phyloP scores from a whole-genome alignment of 1,284 basidiomycete genomes.

The Cutaneotrichosporon daszewskae region DNA sequence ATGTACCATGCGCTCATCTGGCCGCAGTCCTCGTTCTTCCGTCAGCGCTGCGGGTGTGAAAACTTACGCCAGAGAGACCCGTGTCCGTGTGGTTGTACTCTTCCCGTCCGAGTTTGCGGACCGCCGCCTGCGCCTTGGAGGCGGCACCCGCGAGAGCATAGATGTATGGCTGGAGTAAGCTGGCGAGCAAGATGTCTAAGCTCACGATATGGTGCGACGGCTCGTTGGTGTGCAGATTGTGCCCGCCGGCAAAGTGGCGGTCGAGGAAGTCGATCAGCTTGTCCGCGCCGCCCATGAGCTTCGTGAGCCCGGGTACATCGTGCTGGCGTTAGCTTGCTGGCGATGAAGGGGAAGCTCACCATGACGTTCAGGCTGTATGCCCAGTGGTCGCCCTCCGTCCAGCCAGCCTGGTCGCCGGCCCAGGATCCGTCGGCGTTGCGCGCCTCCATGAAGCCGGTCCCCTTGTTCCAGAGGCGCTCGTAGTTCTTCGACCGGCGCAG shows the following conservation, averaged over 20 bases:
- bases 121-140: slow-evolving; percentile 62
- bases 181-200: background rate
- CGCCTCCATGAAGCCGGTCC: slow-evolving; percentile 75
- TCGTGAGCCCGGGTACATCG: slow-evolving; percentile 61
- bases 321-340: slow-evolving; percentile 23
- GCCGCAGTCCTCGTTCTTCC: slow-evolving; percentile 79
- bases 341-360: slow-evolving; percentile 23
- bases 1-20: slow-evolving; percentile 86
- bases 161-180: slow-evolving; percentile 57
- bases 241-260: slow-evolving; percentile 69
- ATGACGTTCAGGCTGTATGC: slow-evolving; percentile 69
- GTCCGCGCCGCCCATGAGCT: slow-evolving; percentile 59
- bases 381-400: slow-evolving; percentile 82
- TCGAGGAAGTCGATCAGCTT: slow-evolving; percentile 65
- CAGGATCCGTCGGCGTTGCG: slow-evolving; percentile 62
- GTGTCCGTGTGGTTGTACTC: slow-evolving; percentile 63
- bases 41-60: background rate
- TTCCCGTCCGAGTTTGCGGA: slow-evolving; percentile 58
- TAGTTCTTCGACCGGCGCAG: slow-evolving; percentile 55
- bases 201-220: slow-evolving; percentile 47
- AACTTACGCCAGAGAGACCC: slow-evolving; percentile 47
- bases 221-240: slow-evolving; percentile 80
- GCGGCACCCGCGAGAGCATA: slow-evolving; percentile 66
- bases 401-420: slow-evolving; percentile 65
- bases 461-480: slow-evolving; percentile 62